Evolutionary conservation across 495 filamentous ascomycete species (phyloP).

Genomic region (Evernia prunastri): DNA sequence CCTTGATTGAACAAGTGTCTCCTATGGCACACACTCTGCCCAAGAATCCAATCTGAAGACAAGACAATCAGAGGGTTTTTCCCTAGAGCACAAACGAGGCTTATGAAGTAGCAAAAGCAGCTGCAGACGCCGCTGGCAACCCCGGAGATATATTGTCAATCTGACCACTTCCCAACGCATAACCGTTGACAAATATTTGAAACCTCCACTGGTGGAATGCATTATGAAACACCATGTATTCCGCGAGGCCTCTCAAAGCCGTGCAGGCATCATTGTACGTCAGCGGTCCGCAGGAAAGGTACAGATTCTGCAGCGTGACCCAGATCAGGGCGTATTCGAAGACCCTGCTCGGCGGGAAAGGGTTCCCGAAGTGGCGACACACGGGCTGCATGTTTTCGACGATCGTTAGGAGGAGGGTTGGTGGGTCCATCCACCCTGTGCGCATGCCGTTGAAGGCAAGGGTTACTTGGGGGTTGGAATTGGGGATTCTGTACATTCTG

Average conservation of each 20-base stretch:
- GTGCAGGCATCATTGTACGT: slow-evolving; percentile 12
- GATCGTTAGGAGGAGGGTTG: not conserved
- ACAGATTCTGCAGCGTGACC: not conserved
- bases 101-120: not conserved
- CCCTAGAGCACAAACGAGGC: not conserved
- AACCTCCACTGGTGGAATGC: not conserved
- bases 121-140: not conserved
- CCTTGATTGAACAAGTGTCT: not conserved
- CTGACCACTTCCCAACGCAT: not conserved
- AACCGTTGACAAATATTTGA: not conserved
- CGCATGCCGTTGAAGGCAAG: not conserved
- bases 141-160: not conserved
- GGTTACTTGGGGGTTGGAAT: not conserved
- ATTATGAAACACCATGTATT: not conserved
- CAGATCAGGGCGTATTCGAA: not conserved
- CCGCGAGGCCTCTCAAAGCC: slow-evolving; percentile 11
- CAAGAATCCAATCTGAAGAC: not conserved
- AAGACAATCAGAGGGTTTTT: too few species aligned
- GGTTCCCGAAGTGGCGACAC: not conserved
- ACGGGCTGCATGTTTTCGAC: slow-evolving; percentile 4
- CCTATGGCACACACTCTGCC: not conserved
- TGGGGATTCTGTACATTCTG: not conserved
- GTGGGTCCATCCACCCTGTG: not conserved
- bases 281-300: not conserved
- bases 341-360: not conserved